Conservation (phyloP, 2,329 filamentous ascomycete species). For the Whalleya microplaca region DNA sequence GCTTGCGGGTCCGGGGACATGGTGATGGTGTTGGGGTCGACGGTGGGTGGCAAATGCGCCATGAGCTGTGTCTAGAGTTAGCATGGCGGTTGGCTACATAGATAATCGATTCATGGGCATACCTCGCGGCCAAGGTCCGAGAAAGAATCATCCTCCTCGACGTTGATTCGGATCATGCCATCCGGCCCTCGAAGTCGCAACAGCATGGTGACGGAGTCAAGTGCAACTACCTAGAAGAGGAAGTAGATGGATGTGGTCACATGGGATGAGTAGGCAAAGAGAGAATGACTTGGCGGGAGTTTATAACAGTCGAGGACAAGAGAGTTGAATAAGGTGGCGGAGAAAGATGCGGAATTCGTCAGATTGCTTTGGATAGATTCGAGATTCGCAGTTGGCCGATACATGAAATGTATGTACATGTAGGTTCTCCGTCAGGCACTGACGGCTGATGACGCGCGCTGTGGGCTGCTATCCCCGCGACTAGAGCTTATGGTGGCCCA, state of each 20-base stretch:
- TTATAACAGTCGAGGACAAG: neutral
- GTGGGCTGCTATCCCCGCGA: neutral
- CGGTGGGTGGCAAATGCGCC: conserved; percentile 61
- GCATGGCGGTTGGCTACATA: neutral
- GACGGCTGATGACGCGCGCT: conserved; percentile 29
- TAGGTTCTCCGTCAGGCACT: conserved; percentile 30
- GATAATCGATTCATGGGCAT: conserved; percentile 14
- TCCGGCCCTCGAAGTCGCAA: conserved; percentile 88
- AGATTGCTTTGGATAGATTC: conserved; percentile 9
- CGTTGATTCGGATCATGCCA: conserved; percentile 85
- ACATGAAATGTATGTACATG: no score
- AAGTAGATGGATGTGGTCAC: no score
- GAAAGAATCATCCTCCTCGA: conserved; percentile 77
- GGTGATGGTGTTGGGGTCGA: conserved; percentile 62
- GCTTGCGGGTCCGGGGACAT: conserved; percentile 65
- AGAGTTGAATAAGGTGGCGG: neutral
- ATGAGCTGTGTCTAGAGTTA: conserved; percentile 51
- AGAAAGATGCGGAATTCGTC: conserved; percentile 15
- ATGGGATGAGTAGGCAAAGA: neutral
- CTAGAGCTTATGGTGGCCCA: conserved; percentile 4
- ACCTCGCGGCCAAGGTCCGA: conserved; percentile 60
- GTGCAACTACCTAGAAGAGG: no score
- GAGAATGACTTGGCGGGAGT: neutral
- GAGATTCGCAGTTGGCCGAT: neutral
- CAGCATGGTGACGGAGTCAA: conserved; percentile 62